These are phyloP conservation scores for Chlamydomonas sp. DNA, from an alignment of 139 green algal genomes.

Conservation along the genomic window DNA sequence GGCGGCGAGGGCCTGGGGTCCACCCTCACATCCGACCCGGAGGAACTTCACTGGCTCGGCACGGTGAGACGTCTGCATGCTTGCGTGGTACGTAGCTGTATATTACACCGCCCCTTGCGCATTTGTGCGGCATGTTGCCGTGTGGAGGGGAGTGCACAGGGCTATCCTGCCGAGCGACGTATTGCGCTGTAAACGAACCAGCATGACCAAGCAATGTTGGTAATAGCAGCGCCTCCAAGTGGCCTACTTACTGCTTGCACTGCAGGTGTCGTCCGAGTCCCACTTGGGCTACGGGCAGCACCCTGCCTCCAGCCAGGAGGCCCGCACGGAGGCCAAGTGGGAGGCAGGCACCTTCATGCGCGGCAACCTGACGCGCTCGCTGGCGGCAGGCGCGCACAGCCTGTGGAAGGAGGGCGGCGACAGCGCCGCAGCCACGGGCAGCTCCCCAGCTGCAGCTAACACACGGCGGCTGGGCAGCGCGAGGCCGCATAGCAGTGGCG, in stretches of 20 bases:
- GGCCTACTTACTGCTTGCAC: too few species aligned
- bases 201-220: too few species aligned
- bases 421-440: not conserved
- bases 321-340: not conserved
- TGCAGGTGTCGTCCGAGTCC: too few species aligned
- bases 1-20: slow-evolving; percentile 26
- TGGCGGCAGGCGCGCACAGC: slow-evolving; percentile 47
- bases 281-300: too few species aligned
- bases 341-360: slow-evolving; percentile 46
- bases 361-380: slow-evolving; percentile 35
- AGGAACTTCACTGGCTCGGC: slow-evolving; percentile 42
- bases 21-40: slow-evolving; percentile 48
- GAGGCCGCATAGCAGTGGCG: not conserved
- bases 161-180: too few species aligned
- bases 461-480: slow-evolving; percentile 18
- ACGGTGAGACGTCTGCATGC: not conserved
- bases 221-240: too few species aligned
- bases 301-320: not conserved
- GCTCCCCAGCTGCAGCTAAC: not conserved
- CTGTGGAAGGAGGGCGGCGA: slow-evolving; percentile 32
- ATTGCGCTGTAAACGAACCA: too few species aligned
- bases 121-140: too few species aligned
- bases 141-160: too few species aligned
- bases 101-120: not conserved
- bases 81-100: not conserved